Evolutionary conservation across 2,329 filamentous ascomycete species (phyloP).

Genomic region (Madurella fahalii): DNA sequence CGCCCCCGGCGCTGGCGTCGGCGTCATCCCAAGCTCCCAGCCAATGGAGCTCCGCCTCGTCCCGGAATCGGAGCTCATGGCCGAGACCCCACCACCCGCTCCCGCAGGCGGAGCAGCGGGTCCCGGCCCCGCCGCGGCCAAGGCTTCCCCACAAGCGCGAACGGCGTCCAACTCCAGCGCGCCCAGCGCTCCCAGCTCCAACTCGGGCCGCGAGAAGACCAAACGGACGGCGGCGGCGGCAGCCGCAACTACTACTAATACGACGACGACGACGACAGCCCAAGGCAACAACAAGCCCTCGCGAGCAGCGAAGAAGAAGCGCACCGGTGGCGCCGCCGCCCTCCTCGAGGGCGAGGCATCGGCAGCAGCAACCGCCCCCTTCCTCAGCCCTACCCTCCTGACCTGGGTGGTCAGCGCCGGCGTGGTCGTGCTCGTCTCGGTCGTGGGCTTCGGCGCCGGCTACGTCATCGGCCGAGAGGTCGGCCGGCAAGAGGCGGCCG

Average conservation of each 20-base stretch:
- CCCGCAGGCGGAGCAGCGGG: conserved; percentile 7
- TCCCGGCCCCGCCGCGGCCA: conserved; percentile 22
- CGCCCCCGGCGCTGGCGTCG: conserved; percentile 37
- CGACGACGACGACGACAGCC: too few species aligned
- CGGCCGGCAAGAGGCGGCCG: conserved; percentile 56
- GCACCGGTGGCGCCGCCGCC: conserved; percentile 33
- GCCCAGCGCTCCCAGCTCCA: conserved; percentile 27
- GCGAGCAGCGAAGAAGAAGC: conserved; percentile 58
- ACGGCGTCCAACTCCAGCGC: conserved; percentile 32
- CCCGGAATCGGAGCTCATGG: conserved; percentile 57
- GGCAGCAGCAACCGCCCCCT: conserved; percentile 16
- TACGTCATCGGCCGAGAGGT: conserved; percentile 66
- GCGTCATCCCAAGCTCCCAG: conserved; percentile 45
- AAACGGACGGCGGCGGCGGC: conserved; percentile 42
- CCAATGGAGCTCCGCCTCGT: conserved; percentile 58
- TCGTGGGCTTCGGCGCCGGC: conserved; percentile 65
- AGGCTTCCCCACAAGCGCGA: conserved; percentile 12
- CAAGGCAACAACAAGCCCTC: conserved; percentile 30
- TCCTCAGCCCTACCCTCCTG: conserved; percentile 53
- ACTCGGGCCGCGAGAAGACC: conserved; percentile 31
- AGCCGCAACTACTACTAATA: conserved; percentile 10
- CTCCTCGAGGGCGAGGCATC: conserved; percentile 34
- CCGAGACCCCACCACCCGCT: conserved; percentile 19
- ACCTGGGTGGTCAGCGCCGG: conserved; percentile 65
- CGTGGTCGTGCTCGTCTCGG: conserved; percentile 63